These are phyloP conservation scores for Polyporus arcularius DNA, from an alignment of 768 basidiomycete genomes.

Conservation along the genomic window DNA sequence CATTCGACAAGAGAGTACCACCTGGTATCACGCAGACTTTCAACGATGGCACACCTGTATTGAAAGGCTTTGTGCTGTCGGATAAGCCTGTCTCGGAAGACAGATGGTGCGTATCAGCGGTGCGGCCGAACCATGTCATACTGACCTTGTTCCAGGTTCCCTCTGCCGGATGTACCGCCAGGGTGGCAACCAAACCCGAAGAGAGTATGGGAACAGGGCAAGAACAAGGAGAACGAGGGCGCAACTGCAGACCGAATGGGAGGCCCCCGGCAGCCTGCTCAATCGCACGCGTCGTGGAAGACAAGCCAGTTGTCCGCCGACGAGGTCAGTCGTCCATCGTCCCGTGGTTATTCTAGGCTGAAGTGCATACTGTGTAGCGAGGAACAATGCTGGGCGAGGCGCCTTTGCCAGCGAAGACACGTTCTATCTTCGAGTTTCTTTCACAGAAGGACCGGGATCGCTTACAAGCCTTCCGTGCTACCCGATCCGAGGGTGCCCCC, in stretches of 20 bases:
- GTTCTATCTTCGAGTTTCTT: conserved; percentile 92
- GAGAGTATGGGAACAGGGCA: conserved; percentile 64
- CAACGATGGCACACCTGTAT: conserved; percentile 71
- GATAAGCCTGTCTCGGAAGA: conserved; percentile 70
- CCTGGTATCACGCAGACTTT: conserved; percentile 46
- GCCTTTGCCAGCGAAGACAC: conserved; percentile 63
- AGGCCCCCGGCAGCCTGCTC: conserved; percentile 19
- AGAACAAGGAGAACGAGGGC: conserved; percentile 35
- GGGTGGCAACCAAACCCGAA: conserved; percentile 87
- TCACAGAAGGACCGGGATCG: conserved; percentile 91
- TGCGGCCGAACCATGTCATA: conserved; percentile 15
- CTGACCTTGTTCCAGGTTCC: conserved; percentile 60
- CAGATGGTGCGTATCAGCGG: conserved; percentile 50
- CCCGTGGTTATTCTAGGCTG: neutral
- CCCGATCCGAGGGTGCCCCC: conserved; percentile 28
- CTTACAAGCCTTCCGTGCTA: conserved; percentile 54
- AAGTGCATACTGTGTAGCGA: conserved; percentile 49
- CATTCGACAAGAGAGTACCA: conserved; percentile 18
- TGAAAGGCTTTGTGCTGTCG: conserved; percentile 76
- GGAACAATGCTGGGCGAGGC: conserved; percentile 84
- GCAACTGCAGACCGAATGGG: conserved; percentile 47
- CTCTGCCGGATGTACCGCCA: conserved; percentile 76
- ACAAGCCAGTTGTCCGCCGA: conserved; percentile 62
- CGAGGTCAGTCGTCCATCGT: conserved; percentile 50
- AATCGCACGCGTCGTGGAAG: conserved; percentile 54